phyloP scores from a whole-genome alignment of 2,329 filamentous ascomycete genomes.

The Talaromyces sp. region DNA sequence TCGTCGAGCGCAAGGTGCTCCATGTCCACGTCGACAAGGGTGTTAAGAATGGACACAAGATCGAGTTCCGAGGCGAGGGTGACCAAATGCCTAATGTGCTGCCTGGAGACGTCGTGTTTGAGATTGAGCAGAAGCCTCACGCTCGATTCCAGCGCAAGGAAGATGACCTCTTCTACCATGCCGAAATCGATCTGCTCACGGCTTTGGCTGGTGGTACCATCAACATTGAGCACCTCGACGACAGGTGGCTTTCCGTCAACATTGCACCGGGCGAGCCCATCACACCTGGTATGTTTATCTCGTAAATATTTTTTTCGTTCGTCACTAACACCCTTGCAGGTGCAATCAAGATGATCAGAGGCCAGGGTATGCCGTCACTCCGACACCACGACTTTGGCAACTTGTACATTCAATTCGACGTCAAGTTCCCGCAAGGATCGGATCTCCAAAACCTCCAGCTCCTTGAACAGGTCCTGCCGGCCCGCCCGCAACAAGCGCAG shows the following conservation, averaged over 20 bases:
- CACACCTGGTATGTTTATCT: constrained; percentile 63
- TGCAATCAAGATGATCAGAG: constrained; percentile 85
- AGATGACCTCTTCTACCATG: constrained; percentile 91
- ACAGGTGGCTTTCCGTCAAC: constrained; percentile 90
- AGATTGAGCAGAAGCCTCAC: constrained; percentile 99
- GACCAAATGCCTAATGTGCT: constrained; percentile 91
- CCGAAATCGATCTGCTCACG: constrained; percentile 91
- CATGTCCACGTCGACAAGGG: constrained; percentile 97
- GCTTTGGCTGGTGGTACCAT: constrained; percentile 87
- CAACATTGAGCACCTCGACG: constrained; percentile 92
- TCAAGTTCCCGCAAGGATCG: constrained; percentile 87
- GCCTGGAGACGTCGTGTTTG: constrained; percentile 93
- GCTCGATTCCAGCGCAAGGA: constrained; percentile 90
- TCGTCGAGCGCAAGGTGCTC: constrained; percentile 94
- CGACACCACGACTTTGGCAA: constrained; percentile 95
- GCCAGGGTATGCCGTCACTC: constrained; percentile 95
- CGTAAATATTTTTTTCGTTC: background rate
- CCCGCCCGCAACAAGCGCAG: constrained; percentile 57
- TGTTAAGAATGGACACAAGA: constrained; percentile 88
- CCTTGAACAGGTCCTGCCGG: constrained; percentile 79
- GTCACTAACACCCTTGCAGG: constrained; percentile 47
- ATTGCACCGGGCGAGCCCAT: constrained; percentile 94
- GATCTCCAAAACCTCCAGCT: constrained; percentile 65
- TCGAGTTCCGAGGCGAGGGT: constrained; percentile 94
- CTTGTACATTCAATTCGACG: constrained; percentile 93